Evolutionary conservation across 495 filamentous ascomycete genomes (phyloP), one percentile per base, ranked within the genome.

Genomic region (Pseudoneurospora amorphoporcata): DNA sequence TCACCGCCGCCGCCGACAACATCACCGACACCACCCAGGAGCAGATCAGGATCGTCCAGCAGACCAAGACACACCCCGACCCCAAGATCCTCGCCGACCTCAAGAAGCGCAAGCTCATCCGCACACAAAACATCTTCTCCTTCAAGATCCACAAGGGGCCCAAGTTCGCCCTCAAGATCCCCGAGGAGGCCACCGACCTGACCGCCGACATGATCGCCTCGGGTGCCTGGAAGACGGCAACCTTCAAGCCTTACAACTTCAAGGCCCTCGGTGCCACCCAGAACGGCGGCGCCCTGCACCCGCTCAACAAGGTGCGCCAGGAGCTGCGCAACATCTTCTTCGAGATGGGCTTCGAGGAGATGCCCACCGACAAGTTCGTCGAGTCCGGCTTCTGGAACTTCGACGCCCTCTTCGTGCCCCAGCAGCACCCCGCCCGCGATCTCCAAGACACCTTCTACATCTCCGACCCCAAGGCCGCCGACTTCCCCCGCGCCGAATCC

Each of bases 361-460:
- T 95, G 92, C 88, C 92, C 17, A 94, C 92, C 5, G 88, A 88
- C 75, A 83, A 87, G 82, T 90, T 90, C 79, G 94, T 98, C 72
- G 95, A 99, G 84, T 94, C 93, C 29, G 94, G 94, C 45, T 97
- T 98, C 90, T 99, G 95, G 80, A 98, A 98, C 82, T 98, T 98
- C 81, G 95, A 98, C 76, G 90, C 94, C 53, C 94, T 99, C 72
- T 98, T 94, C 84, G 94, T 99, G 32, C 94, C 94, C 37, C 95
- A 99, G 83, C 95, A 98, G 86, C 95, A 98, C 81, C 95, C 95
- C 40, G 94, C 95, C 73, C 92, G 95, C 76, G 95, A 98, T 78
- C 84, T 97, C 42, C 95, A 98, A 87, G 94, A 98, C 79, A 99
- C 95, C 72, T 97, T 98, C 87, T 98, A 97, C 84, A 94, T 98